These are phyloP conservation scores for Pugionium dolabratum DNA, from an alignment of 345 rosid species.

Conservation along the genomic window DNA sequence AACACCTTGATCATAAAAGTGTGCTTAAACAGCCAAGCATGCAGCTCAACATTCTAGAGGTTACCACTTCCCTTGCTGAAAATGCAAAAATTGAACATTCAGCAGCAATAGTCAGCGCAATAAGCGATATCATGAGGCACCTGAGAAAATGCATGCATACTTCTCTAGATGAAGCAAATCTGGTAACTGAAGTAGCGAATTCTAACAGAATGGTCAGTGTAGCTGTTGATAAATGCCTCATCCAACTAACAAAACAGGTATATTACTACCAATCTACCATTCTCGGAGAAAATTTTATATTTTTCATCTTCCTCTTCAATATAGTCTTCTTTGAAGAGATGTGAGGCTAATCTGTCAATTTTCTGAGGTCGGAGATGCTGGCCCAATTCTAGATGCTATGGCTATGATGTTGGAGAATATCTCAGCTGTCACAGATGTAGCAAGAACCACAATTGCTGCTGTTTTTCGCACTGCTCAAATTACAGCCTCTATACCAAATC, in stretches of 20 bases:
- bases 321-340: conserved; percentile 20
- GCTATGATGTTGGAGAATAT: conserved; percentile 90
- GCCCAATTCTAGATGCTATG: conserved; percentile 87
- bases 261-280: conserved; percentile 31
- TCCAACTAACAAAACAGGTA: conserved; percentile 71
- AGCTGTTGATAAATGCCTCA: conserved; percentile 86
- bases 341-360: conserved; percentile 25
- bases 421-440: conserved; percentile 65
- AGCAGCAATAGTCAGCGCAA: conserved; percentile 74
- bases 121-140: conserved; percentile 84
- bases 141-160: conserved; percentile 84
- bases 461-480: conserved; percentile 96
- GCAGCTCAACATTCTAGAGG: conserved; percentile 80
- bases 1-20: conserved; percentile 94
- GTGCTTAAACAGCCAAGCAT: conserved; percentile 72
- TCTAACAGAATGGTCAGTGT: conserved; percentile 61
- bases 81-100: conserved; percentile 71
- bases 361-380: conserved; percentile 90
- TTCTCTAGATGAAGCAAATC: conserved; percentile 68
- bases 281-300: not conserved
- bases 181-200: conserved; percentile 58
- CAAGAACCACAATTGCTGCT: conserved; percentile 72
- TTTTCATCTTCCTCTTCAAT: conserved; percentile 6
- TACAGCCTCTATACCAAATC: conserved; percentile 81
- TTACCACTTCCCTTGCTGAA: conserved; percentile 70